Base-by-base conservation (phyloP, 441 rosid genomes). In the Brassica hybrid region DNA sequence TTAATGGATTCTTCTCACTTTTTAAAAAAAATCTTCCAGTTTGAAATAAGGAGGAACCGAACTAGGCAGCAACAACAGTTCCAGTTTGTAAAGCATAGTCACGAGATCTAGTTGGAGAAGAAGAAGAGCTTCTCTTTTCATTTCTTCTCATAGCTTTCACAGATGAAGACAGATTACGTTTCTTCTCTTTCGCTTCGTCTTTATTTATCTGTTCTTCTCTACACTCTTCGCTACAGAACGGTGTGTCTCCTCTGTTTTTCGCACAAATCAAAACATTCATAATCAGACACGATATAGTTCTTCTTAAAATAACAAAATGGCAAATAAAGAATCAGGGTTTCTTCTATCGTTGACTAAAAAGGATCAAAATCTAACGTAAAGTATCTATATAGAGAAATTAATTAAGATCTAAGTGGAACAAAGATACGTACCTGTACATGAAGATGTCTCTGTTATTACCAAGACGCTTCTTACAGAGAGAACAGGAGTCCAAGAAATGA, bases 161-260 rank as follows among this genome's bases (percentile, higher is more conserved):
- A 4, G 69, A 34, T 23, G 90, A 79, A 1, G 91, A 79, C 50
- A 80, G 6, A 72, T 76, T 86, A 85, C 81, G 79, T 58, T 75
- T 88, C 84, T 80, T 89, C 87, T 83, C 91, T 14, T 76, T 84
- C 2, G 83, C 68, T 61, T 85, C 92, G 52, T 93, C 98, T 9
- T 85, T 64, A 70, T 90, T 92, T 74, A 91, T 91, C 61, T 90
- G 97, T 50, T 91, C 90, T 84, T 87, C 84, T 73, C 97, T 86
- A 84, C 97, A 75, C 73, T 75, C 79, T 67, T 75, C 79, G 43
- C 79, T 75, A 59, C 79, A 75, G 50, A 75, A 75, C 62, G 79
- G 79, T 27, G 73, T 75, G 17, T 75, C 79, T 60, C 79, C 79
- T 75, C 79, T 75, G 79, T 78, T 59, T 19, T 65, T 16, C 30